Evolutionary conservation across 768 basidiomycete genomes (phyloP).

Genomic region (Coprinopsis sp.): DNA sequence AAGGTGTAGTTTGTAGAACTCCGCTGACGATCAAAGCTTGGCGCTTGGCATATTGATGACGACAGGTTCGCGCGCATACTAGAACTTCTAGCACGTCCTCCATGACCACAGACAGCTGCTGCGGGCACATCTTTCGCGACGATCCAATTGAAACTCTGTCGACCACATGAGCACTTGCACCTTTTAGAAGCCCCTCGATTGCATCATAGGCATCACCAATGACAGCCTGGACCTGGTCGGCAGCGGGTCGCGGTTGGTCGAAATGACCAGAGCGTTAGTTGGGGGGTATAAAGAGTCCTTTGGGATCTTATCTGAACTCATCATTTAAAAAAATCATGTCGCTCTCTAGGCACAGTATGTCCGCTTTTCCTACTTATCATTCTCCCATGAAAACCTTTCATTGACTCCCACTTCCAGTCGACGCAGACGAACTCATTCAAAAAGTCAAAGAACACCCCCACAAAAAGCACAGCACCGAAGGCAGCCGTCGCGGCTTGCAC

Average conservation of each 20-base stretch:
- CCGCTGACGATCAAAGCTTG: no score
- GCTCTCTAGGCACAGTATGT: conserved; percentile 36
- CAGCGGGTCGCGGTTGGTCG: background rate
- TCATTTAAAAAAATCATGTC: conserved; percentile 20
- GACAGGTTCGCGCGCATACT: no score
- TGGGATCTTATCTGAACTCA: background rate
- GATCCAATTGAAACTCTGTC: no score
- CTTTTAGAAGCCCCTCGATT: no score
- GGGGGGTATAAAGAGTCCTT: conserved; percentile 8
- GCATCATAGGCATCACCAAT: no score
- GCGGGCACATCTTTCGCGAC: no score
- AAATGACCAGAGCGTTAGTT: background rate
- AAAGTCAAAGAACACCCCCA: conserved; percentile 35
- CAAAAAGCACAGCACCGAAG: conserved; percentile 28
- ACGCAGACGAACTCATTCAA: conserved; percentile 47
- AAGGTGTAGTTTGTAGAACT: no score
- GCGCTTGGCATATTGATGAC: no score
- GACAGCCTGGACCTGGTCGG: no score
- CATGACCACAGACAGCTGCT: no score
- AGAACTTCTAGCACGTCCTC: no score
- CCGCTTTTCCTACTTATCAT: background rate
- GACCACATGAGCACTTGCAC: no score
- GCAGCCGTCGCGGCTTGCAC: conserved; percentile 23
- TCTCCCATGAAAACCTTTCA: background rate
- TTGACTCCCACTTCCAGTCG: conserved; percentile 25